Conservation (phyloP, 140 eudicot species). For the Anethum foeniculum region DNA sequence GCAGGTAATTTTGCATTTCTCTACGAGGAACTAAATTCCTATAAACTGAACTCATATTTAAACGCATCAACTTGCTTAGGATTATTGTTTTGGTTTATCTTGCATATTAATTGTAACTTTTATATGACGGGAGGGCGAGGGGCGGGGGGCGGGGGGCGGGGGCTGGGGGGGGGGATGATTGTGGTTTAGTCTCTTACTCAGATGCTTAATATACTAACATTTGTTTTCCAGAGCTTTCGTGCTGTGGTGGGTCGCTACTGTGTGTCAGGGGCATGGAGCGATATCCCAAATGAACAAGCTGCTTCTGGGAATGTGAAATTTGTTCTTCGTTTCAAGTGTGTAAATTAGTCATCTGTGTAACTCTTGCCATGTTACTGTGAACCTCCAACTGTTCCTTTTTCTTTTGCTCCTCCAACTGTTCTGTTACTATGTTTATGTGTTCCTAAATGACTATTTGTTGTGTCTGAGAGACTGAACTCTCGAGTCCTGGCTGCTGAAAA, state of each 20-base stretch:
- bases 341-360: neutral
- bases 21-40: neutral
- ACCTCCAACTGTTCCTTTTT: neutral
- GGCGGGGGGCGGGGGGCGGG: no score
- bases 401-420: no score
- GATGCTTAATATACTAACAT: neutral
- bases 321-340: neutral
- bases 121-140: neutral
- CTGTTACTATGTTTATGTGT: no score
- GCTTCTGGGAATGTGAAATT: neutral
- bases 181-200: neutral
- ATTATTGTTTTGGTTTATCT: neutral
- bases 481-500: neutral
- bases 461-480: neutral
- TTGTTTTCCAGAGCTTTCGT: neutral
- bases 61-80: neutral
- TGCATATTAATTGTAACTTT: neutral
- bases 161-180: no score
- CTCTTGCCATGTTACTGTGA: neutral
- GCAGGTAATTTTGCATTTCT: neutral
- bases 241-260: neutral
- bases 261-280: neutral
- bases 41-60: neutral
- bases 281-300: conserved; percentile 2
- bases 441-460: neutral